Conservation (phyloP, 2,329 filamentous ascomycete genomes). For the Botrytis cinerea region DNA sequence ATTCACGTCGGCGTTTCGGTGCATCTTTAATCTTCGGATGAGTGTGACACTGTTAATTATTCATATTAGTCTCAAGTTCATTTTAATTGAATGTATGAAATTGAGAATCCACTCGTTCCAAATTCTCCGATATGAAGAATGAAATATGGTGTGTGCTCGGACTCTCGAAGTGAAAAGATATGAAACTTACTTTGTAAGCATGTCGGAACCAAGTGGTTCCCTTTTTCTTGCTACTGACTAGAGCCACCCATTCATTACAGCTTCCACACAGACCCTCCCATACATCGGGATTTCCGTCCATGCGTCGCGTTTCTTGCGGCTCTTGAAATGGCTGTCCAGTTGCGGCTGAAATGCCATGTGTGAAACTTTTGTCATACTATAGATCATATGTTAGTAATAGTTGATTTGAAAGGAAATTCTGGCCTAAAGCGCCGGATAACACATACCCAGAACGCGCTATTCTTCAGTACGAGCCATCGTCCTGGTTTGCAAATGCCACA, state of each 20-base stretch:
- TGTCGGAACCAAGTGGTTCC: constrained; percentile 91
- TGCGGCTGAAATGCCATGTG: constrained; percentile 80
- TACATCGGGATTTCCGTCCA: constrained; percentile 78
- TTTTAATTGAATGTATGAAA: not conserved
- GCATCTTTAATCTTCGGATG: constrained; percentile 72
- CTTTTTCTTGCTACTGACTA: constrained; percentile 86
- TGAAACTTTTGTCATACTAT: constrained; percentile 85
- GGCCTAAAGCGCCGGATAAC: not conserved
- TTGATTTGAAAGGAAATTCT: not conserved
- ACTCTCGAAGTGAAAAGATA: not conserved
- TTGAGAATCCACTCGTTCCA: not conserved
- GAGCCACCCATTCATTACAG: constrained; percentile 77
- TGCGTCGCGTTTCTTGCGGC: constrained; percentile 72
- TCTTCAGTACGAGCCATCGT: constrained; percentile 84
- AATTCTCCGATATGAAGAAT: not conserved
- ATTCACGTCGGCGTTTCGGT: constrained; percentile 67
- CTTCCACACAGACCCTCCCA: constrained; percentile 79
- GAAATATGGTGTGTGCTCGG: not conserved
- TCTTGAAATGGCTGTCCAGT: constrained; percentile 78
- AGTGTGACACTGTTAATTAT: constrained; percentile 58
- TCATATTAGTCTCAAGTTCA: constrained; percentile 3
- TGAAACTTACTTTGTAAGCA: constrained; percentile 72
- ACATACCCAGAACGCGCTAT: constrained; percentile 72
- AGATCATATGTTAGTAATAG: constrained; percentile 5
- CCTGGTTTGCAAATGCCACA: constrained; percentile 86